Conservation (phyloP, 805 yeast species). For the Vanderwaltozyma yarrowii region DNA sequence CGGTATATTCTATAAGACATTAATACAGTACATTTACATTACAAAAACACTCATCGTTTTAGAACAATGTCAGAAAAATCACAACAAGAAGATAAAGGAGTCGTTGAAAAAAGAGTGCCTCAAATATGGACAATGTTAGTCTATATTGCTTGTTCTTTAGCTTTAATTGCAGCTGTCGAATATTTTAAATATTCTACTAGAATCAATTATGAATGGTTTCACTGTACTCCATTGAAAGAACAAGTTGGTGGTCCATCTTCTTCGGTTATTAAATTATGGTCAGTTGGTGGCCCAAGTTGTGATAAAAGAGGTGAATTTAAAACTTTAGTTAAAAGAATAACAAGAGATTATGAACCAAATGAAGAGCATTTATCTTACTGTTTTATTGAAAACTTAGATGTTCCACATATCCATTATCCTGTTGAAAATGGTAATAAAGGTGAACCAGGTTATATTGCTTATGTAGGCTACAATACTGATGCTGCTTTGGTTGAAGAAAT, state of each 20-base stretch:
- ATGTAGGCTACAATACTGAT: constrained; percentile 24
- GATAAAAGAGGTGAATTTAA: constrained; percentile 36
- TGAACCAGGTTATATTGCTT: constrained; percentile 28
- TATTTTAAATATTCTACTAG: constrained; percentile 34
- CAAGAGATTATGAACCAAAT: constrained; percentile 33
- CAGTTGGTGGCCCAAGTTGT: constrained; percentile 36
- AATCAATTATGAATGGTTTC: constrained; percentile 36
- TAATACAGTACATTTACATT: too few species aligned
- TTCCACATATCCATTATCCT: constrained; percentile 26
- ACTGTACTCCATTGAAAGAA: constrained; percentile 31
- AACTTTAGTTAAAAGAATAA: constrained; percentile 30
- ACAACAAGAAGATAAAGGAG: not conserved
- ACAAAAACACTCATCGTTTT: too few species aligned
- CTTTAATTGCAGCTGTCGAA: constrained; percentile 33
- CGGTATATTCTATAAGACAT: too few species aligned
- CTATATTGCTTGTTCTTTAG: constrained; percentile 22
- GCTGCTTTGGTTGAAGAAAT: constrained; percentile 11
- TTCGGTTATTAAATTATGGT: constrained; percentile 26
- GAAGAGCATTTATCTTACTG: constrained; percentile 29
- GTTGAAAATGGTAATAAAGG: constrained; percentile 25
- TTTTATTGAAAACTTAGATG: constrained; percentile 25
- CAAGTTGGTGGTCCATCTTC: constrained; percentile 14
- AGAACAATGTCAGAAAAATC: not conserved
- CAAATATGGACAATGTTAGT: constrained; percentile 19
- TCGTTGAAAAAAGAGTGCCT: constrained; percentile 3